These are phyloP conservation scores for Saccharomycopsis synnaedendra DNA, from an alignment of 805 yeast genomes.

Conservation along the genomic window DNA sequence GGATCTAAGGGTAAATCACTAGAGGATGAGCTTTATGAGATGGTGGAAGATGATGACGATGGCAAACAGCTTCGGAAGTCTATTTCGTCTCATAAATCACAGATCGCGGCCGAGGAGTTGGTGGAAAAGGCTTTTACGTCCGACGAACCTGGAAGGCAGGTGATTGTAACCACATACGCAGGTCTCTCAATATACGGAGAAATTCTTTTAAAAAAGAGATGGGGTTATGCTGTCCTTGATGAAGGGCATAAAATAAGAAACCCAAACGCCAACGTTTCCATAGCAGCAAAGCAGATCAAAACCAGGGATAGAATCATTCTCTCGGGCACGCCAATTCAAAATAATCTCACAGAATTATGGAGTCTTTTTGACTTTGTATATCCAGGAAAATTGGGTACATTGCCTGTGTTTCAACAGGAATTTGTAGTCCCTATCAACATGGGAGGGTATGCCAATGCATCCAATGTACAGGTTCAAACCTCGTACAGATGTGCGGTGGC, in stretches of 20 bases:
- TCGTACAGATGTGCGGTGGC: constrained; percentile 95
- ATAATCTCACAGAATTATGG: constrained; percentile 88
- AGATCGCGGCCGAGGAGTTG: constrained; percentile 33
- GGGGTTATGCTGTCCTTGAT: constrained; percentile 89
- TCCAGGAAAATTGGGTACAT: constrained; percentile 89
- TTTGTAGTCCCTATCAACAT: constrained; percentile 86
- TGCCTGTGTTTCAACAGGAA: constrained; percentile 89
- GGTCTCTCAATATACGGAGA: constrained; percentile 65
- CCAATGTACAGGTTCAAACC: constrained; percentile 90
- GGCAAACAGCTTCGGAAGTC: constrained; percentile 21
- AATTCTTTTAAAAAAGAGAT: constrained; percentile 48
- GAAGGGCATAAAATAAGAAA: constrained; percentile 97
- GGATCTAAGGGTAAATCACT: constrained; percentile 26
- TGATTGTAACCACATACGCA: constrained; percentile 83
- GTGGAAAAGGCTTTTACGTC: constrained; percentile 25
- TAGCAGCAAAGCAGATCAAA: constrained; percentile 72
- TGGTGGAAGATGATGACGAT: constrained; percentile 35
- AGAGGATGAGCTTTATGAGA: constrained; percentile 28
- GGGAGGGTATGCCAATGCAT: constrained; percentile 98
- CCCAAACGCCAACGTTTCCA: constrained; percentile 81
- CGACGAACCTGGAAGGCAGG: constrained; percentile 45
- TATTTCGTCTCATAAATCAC: constrained; percentile 21
- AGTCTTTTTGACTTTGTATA: constrained; percentile 88
- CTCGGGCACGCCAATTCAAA: constrained; percentile 96
- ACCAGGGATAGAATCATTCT: constrained; percentile 80